A percentile compares a stretch with the other conserved stretches of the same genome.
phyloP scores from a whole-genome alignment of 1,139 yeast genomes.

The Sugiyamaella paludigena region DNA sequence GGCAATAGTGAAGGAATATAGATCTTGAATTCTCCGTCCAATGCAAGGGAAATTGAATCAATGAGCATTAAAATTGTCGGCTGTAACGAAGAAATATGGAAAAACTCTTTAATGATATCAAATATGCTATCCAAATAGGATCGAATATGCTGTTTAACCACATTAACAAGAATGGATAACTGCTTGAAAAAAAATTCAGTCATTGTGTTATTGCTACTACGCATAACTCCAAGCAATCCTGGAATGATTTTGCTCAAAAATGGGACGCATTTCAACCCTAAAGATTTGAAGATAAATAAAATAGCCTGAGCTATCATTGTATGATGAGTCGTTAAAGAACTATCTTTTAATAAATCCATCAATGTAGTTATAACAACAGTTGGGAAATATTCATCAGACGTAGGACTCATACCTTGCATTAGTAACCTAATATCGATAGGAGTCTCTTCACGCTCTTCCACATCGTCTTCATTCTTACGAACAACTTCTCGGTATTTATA shows the following conservation, averaged over 20 bases:
- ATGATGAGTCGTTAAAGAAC: conserved; percentile 81
- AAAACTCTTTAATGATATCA: conserved; percentile 70
- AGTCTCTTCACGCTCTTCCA: conserved; percentile 75
- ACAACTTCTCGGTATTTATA: conserved; percentile 92
- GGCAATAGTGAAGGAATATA: conserved; percentile 78
- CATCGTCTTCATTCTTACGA: conserved; percentile 55
- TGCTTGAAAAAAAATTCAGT: conserved; percentile 90
- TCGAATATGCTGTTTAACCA: conserved; percentile 87
- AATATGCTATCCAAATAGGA: conserved; percentile 80
- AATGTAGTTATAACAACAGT: conserved; percentile 88
- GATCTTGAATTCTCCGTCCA: conserved; percentile 89
- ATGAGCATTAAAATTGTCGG: conserved; percentile 75
- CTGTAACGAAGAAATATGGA: conserved; percentile 65
- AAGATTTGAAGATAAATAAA: conserved; percentile 82
- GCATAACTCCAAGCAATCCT: conserved; percentile 82
- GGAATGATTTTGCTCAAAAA: conserved; percentile 86
- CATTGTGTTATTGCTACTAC: conserved; percentile 75
- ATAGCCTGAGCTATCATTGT: conserved; percentile 89
- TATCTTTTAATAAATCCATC: conserved; percentile 79
- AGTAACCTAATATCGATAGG: conserved; percentile 85
- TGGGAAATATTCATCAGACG: conserved; percentile 90
- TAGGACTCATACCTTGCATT: conserved; percentile 93
- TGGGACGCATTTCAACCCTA: conserved; percentile 84
- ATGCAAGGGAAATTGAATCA: conserved; percentile 79
- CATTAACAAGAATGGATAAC: conserved; percentile 70